Conservation (phyloP, 805 yeast species). For the Ogataea naganishii region DNA sequence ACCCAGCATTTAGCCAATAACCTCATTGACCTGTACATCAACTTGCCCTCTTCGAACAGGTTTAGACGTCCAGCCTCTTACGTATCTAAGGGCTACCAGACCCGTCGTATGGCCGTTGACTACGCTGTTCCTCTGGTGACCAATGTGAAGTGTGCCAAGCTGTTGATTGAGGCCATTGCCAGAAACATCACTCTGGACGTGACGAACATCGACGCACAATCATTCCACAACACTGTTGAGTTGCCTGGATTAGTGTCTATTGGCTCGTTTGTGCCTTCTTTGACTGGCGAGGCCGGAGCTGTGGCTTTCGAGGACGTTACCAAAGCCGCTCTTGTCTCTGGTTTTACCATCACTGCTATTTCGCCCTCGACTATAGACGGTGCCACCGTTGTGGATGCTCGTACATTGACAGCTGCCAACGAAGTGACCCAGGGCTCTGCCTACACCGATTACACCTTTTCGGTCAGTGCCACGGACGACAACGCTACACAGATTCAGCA, state of each 20-base stretch:
- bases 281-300: slow-evolving; percentile 37
- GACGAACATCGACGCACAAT: slow-evolving; percentile 75
- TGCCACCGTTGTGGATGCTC: slow-evolving; percentile 53
- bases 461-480: slow-evolving; percentile 72
- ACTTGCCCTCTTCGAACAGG: slow-evolving; percentile 92
- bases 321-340: slow-evolving; percentile 67
- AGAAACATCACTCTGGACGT: slow-evolving; percentile 63
- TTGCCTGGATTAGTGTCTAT: slow-evolving; percentile 85
- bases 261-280: slow-evolving; percentile 67
- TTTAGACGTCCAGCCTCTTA: slow-evolving; percentile 98
- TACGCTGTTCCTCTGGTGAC: slow-evolving; percentile 96
- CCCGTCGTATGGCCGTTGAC: slow-evolving; percentile 99
- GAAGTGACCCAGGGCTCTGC: slow-evolving; percentile 47
- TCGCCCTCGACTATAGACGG: slow-evolving; percentile 66
- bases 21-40: slow-evolving; percentile 91
- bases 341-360: slow-evolving; percentile 80
- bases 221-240: slow-evolving; percentile 74
- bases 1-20: slow-evolving; percentile 95
- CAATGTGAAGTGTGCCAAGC: slow-evolving; percentile 94
- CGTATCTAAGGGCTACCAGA: slow-evolving; percentile 93
- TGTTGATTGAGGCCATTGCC: slow-evolving; percentile 88
- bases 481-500: slow-evolving; percentile 56
- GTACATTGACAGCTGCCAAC: slow-evolving; percentile 57
- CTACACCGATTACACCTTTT: slow-evolving; percentile 73
- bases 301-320: slow-evolving; percentile 59